Conservation (phyloP, 2,329 filamentous ascomycete genomes). For the Penicillium concentricum region DNA sequence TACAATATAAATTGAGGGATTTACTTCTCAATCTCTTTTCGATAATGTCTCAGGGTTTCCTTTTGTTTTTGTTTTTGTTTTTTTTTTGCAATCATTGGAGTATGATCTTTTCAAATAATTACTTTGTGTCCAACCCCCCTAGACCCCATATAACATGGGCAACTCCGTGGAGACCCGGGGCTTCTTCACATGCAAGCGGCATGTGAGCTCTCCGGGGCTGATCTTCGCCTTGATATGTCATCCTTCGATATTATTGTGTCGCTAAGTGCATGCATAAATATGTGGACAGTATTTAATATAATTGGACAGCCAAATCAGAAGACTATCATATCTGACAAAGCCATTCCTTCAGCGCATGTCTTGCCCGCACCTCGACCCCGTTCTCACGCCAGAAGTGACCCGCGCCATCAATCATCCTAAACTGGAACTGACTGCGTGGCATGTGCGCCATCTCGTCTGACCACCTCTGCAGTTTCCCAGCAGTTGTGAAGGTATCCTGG, state of each 20-base stretch:
- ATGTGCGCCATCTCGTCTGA: conserved; percentile 50
- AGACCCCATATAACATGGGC: not conserved
- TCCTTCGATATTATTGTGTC: not conserved
- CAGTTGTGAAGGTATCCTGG: conserved; percentile 70
- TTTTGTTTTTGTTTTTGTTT: too few species aligned
- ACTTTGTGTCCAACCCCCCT: not conserved
- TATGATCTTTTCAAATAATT: not conserved
- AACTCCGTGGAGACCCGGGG: not conserved
- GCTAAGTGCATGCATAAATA: conserved; percentile 1
- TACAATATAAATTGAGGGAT: not conserved
- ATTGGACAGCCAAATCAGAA: not conserved
- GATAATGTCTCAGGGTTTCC: not conserved
- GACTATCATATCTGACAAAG: conserved; percentile 20
- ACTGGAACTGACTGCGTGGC: conserved; percentile 49
- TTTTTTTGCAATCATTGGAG: not conserved
- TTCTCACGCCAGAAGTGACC: conserved; percentile 65
- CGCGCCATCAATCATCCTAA: conserved; percentile 52
- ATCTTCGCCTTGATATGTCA: not conserved
- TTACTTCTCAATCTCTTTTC: not conserved
- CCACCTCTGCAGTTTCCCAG: conserved; percentile 67
- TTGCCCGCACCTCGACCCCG: conserved; percentile 46
- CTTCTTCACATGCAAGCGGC: conserved; percentile 5
- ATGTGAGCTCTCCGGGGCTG: not conserved
- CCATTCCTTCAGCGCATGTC: conserved; percentile 44
- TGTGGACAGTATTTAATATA: not conserved